Percentiles rank a stretch among this genome's conserved stretches.
Conservation (phyloP, 176 grass and related monocot species). For the Hsuehochloa calcarea region DNA sequence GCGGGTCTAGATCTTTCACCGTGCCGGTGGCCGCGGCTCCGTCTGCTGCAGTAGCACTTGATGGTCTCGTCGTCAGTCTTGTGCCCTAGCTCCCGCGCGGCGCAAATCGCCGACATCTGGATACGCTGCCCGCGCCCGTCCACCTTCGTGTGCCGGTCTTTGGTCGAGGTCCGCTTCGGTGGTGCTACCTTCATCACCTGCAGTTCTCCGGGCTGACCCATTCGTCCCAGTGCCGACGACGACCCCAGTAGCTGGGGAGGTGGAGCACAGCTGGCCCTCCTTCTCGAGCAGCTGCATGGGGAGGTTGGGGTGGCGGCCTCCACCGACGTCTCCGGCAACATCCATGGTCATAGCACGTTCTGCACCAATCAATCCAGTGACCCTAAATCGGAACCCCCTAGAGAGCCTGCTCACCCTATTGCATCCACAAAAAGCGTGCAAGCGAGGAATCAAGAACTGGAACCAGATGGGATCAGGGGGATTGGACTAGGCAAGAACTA, state of each 20-base stretch:
- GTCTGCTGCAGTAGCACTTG: constrained; percentile 97
- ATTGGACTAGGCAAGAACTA: too few relatives aligned
- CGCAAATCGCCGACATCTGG: constrained; percentile 93
- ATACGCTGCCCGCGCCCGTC: constrained; percentile 88
- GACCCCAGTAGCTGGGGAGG: constrained; percentile 37
- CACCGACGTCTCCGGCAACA: constrained; percentile 36
- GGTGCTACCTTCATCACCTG: constrained; percentile 42
- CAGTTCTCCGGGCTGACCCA: constrained; percentile 37
- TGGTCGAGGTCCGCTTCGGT: constrained; percentile 73
- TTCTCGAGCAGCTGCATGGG: constrained; percentile 81
- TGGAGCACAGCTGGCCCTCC: constrained; percentile 71
- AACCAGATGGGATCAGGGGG: too few relatives aligned
- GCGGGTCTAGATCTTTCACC: too few relatives aligned
- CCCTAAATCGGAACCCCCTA: too few relatives aligned
- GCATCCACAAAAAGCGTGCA: too few relatives aligned
- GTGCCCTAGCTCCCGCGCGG: constrained; percentile 88
- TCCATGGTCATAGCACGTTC: too few relatives aligned
- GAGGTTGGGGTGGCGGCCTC: constrained; percentile 56
- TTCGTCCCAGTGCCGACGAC: constrained; percentile 5
- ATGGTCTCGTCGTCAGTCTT: constrained; percentile 97
- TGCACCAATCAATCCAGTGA: too few relatives aligned
- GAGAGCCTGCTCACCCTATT: too few relatives aligned
- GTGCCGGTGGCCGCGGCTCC: constrained; percentile 94
- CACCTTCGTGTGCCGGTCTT: constrained; percentile 96
- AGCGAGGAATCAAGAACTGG: too few relatives aligned